Evolutionary conservation across 345 rosid genomes (phyloP).

Genomic region (Syzygium aromaticum): DNA sequence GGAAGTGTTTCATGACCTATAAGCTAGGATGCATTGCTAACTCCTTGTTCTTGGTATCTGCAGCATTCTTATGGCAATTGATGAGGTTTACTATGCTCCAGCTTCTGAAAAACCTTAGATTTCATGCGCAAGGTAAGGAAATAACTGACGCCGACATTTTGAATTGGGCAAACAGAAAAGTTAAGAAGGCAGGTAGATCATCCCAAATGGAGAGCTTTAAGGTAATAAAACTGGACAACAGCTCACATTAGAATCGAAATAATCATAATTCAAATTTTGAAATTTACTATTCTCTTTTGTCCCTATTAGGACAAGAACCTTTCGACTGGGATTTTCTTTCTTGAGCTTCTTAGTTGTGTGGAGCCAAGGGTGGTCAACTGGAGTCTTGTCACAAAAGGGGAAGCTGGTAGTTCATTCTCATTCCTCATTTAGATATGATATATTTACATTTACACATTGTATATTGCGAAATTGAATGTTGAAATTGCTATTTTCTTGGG

Average conservation of each 20-base stretch:
- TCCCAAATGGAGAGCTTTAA: slow-evolving; percentile 88
- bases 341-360: slow-evolving; percentile 75
- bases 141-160: slow-evolving; percentile 84
- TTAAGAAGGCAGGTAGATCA: slow-evolving; percentile 58
- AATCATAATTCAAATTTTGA: not conserved
- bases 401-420: slow-evolving; percentile 29
- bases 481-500: not conserved
- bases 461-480: not conserved
- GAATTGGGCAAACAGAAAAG: slow-evolving; percentile 84
- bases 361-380: slow-evolving; percentile 79
- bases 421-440: not conserved
- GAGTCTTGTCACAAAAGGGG: slow-evolving; percentile 86
- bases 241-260: not conserved
- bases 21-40: not conserved
- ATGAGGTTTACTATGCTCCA: slow-evolving; percentile 97
- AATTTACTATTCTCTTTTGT: not conserved
- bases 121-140: slow-evolving; percentile 88
- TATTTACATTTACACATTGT: not conserved
- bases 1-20: not conserved
- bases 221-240: slow-evolving; percentile 29
- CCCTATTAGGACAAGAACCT: slow-evolving; percentile 54
- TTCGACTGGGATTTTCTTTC: slow-evolving; percentile 74
- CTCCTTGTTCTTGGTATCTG: slow-evolving; percentile 5
- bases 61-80: slow-evolving; percentile 94
- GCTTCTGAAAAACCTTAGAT: slow-evolving; percentile 85